phyloP scores from a whole-genome alignment of 1,139 yeast species.

The Kodamaea derodonti region DNA sequence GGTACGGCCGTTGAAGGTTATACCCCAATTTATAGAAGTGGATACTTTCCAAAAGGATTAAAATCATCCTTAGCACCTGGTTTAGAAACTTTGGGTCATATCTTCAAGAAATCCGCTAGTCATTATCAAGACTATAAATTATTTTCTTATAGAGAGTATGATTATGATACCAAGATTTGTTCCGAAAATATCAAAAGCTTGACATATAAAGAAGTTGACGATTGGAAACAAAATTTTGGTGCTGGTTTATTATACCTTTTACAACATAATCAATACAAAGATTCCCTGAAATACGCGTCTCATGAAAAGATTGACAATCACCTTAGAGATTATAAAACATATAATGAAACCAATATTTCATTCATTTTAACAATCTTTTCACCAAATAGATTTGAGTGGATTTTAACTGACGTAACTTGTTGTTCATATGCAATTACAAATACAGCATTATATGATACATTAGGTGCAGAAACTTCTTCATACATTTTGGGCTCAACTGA shows the following conservation, averaged over 20 bases:
- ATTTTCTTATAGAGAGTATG: slow-evolving; percentile 17
- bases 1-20: slow-evolving; percentile 29
- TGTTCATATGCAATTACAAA: slow-evolving; percentile 20
- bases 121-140: slow-evolving; percentile 11
- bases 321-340: slow-evolving; percentile 8
- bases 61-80: slow-evolving; percentile 20
- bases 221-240: slow-evolving; percentile 14
- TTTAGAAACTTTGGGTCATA: slow-evolving; percentile 14
- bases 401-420: slow-evolving; percentile 20
- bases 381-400: slow-evolving; percentile 24
- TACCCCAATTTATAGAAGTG: slow-evolving; percentile 33
- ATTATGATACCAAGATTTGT: slow-evolving; percentile 15
- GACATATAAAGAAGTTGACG: slow-evolving; percentile 16
- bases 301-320: slow-evolving; percentile 22
- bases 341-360: slow-evolving; percentile 17
- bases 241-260: slow-evolving; percentile 21
- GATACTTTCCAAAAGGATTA: slow-evolving; percentile 18
- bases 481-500: slow-evolving; percentile 21
- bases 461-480: slow-evolving; percentile 21
- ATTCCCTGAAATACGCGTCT: slow-evolving; percentile 12
- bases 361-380: slow-evolving; percentile 20
- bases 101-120: slow-evolving; percentile 14
- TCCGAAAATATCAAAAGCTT: slow-evolving; percentile 11
- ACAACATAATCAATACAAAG: slow-evolving; percentile 16
- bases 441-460: slow-evolving; percentile 25